Base-by-base conservation (phyloP, 31 red algal species). In the Porphyra umbilicalis region DNA sequence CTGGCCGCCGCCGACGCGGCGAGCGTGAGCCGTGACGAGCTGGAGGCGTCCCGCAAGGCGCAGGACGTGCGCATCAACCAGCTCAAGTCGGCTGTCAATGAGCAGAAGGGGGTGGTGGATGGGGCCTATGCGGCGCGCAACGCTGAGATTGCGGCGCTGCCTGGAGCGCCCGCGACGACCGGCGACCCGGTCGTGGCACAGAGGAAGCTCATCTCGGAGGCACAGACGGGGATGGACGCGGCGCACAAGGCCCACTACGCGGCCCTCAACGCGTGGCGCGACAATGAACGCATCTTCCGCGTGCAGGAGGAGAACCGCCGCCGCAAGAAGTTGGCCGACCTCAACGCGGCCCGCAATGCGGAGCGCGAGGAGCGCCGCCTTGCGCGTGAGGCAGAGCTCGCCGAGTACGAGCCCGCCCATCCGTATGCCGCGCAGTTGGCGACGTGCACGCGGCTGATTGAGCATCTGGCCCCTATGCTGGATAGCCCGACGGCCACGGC, bases 321-420 rank as follows among this genome's bases (percentile, higher is more conserved):
- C 76, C 85, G 80, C 39, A 90, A 92, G 88, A 91, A 86, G 83
- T 85, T 75, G 38, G 90, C 92, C 79, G 83, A 85, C 35, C 68
- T 84, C n/a, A 90, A 91, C 40, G 91, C 91, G 75, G 83, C 83
- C 31, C 68, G 83, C 33, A 90, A 93, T 42, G 91, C 91, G 6
- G 91, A 97, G 75, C 95, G 95, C 87, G 95, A 97, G 36, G 88
- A 83, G 32, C 76, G 79, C 32, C 88, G 95, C 35, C 88, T 88
- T 75, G 90, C 78, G 31, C 89, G 90, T 83, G 95, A 97, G 85
- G 92, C 80, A 38, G 95, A 97, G 77, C 92, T 93, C 85, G 91
- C 90, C 25, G 85, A 97, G 75, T 97, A 97, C 80, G 90, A 87
- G 6, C 82, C 90, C 32, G 87, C 95, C 32, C 82, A 93, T 80